Percentiles rank a stretch among this genome's conserved stretches.
Evolutionary conservation across 371 early-diverging fungal genomes (phyloP).

Genomic region (Pancytospora philotis): DNA sequence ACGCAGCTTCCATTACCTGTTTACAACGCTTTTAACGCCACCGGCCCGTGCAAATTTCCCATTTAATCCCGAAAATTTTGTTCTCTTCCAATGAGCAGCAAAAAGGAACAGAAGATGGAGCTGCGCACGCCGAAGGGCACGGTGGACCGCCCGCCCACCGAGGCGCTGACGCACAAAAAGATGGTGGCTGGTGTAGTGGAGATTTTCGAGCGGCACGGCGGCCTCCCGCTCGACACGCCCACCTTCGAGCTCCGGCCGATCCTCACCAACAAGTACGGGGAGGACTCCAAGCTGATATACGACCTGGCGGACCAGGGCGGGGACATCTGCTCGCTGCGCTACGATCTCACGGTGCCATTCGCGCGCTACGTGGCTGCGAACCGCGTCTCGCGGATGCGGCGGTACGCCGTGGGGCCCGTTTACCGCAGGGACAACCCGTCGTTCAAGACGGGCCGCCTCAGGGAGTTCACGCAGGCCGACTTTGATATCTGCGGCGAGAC

Average conservation of each 20-base stretch:
- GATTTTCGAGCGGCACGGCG: constrained; percentile 86
- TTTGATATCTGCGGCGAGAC: constrained; percentile 92
- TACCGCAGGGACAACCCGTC: constrained; percentile 96
- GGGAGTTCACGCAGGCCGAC: constrained; percentile 98
- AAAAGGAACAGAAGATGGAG: too few species aligned
- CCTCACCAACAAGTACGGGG: constrained; percentile 93
- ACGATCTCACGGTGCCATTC: constrained; percentile 96
- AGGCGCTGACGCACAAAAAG: constrained; percentile 79
- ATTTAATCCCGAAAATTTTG: too few species aligned
- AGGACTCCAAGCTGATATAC: constrained; percentile 93
- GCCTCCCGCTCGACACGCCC: constrained; percentile 92
- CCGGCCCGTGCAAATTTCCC: too few species aligned
- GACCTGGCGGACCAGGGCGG: constrained; percentile 95
- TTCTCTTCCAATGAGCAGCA: too few species aligned
- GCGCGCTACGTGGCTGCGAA: constrained; percentile 91
- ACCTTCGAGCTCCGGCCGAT: constrained; percentile 95
- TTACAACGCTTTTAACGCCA: too few species aligned
- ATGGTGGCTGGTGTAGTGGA: constrained; percentile 72
- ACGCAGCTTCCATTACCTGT: too few species aligned
- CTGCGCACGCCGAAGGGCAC: constrained; percentile 69
- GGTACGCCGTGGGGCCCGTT: constrained; percentile 96
- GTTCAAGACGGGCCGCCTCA: constrained; percentile 87
- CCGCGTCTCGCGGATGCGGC: constrained; percentile 67
- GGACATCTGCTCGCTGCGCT: constrained; percentile 84
- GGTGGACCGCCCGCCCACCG: constrained; percentile 78